These are phyloP conservation scores for Puccinia novopanici DNA, from an alignment of 1,284 basidiomycete species.

Conservation along the genomic window DNA sequence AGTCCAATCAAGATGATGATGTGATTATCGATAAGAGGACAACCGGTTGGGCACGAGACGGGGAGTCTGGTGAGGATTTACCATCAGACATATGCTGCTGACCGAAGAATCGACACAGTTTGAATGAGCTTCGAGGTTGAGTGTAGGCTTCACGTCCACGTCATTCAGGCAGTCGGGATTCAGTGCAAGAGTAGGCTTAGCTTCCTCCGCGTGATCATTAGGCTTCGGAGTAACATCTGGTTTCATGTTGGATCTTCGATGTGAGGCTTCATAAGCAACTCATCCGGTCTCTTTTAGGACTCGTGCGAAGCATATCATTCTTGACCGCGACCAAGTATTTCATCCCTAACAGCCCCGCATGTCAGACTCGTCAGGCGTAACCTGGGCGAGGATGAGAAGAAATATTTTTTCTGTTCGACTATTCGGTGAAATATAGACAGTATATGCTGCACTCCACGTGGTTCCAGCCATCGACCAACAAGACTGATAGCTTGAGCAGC, in stretches of 20 bases:
- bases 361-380: conserved; percentile 95
- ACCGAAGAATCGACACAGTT: not conserved
- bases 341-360: conserved; percentile 92
- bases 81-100: not conserved
- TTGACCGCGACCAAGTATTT: conserved; percentile 97
- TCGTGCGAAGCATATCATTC: conserved; percentile 71
- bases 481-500: conserved; percentile 92
- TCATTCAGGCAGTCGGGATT: conserved; percentile 55
- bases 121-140: not conserved
- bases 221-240: conserved; percentile 53
- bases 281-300: not conserved
- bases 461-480: conserved; percentile 80
- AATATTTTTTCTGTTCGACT: conserved; percentile 90
- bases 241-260: not conserved
- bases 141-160: conserved; percentile 55
- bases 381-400: conserved; percentile 62
- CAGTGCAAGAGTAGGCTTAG: conserved; percentile 56
- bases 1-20: conserved; percentile 65
- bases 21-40: conserved; percentile 1
- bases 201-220: conserved; percentile 51
- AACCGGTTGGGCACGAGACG: not conserved
- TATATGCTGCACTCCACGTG: conserved; percentile 65
- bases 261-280: not conserved
- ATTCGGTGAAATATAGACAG: conserved; percentile 79
- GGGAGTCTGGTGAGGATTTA: conserved; percentile 46